Base-by-base conservation (phyloP, 2,329 filamentous ascomycete species). In the Scytalidium lignicola region DNA sequence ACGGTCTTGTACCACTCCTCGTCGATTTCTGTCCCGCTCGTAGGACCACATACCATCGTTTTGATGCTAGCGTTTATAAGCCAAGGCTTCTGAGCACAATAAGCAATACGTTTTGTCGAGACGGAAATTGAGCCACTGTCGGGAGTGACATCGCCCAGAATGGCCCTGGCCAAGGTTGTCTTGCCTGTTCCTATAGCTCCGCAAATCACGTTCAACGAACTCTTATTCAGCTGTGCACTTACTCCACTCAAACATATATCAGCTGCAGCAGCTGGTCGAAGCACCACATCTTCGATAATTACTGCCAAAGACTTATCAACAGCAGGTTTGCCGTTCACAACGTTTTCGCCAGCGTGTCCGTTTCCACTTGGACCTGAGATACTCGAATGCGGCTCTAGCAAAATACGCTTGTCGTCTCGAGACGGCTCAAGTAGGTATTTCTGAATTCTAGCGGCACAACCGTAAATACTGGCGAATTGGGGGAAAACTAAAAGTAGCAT, bases 41-140 rank as follows among this genome's bases (percentile, higher is more conserved):
- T 22, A n/a, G 50, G 48, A n/a, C 57, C 56, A 0, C 68, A 52
- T 5, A 75, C 69, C 19, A 69, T 70, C 0, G 68, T 53, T 8
- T 61, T 60, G 26, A 74, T 59, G 3, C 49, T 68, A 1, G 58
- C 59, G 29, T 60, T 66, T 0, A 65, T 66, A 19, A 73, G 52
- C 69, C 70, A 72, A 0, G 69, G 59, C 15, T 29, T 58, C 22
- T 72, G 70, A 3, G 65, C 55, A 48, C 67, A 69, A 43, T 70
- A 72, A 8, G 54, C 65, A 32, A 70, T 63, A 8, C 48, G 51
- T 41, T 45, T 50, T 0, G 65, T 61, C 3, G 58, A 55, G 2
- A 67, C 3, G 0, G 41, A 43, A 7, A 71, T 55, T 1, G 48
- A 50, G 4, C 67, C 68, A 5, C 23, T 41, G 15, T 45, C 41